Percentiles rank a stretch among this genome's conserved stretches.
Conservation (phyloP, 208 protist genomes). For the Naegleria fowleri region DNA sequence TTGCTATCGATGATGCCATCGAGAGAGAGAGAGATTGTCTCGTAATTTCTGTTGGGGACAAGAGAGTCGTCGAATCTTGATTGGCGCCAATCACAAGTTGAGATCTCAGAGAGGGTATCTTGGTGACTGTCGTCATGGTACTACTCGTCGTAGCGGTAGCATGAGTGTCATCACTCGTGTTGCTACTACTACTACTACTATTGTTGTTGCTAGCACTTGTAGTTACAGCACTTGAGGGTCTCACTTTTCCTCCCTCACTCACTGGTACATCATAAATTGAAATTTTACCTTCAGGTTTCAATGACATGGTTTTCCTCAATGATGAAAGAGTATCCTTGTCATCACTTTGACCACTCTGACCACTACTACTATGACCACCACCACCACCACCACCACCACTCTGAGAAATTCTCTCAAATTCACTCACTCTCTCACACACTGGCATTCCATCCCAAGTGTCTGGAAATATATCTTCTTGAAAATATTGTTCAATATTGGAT, state of each 20-base stretch:
- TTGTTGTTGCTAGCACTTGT: not conserved
- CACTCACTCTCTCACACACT: not conserved
- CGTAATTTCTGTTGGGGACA: not conserved
- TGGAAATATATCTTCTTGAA: slow-evolving; percentile 70
- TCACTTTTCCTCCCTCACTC: not conserved
- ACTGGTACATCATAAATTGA: slow-evolving; percentile 19
- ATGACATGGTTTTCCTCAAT: not conserved
- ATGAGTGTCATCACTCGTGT: not conserved
- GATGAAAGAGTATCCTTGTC: not conserved
- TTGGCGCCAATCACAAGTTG: too few species aligned
- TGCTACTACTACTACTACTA: not conserved
- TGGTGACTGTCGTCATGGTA: not conserved
- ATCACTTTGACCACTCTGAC: not conserved
- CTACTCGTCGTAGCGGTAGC: not conserved
- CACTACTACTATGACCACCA: not conserved
- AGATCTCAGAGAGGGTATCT: too few species aligned
- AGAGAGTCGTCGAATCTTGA: not conserved
- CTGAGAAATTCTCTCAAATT: not conserved
- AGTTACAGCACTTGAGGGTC: not conserved
- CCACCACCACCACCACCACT: not conserved
- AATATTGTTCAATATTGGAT: slow-evolving; percentile 32
- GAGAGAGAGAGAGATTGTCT: not conserved
- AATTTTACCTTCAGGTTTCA: slow-evolving; percentile 14
- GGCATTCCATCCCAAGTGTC: slow-evolving; percentile 56
- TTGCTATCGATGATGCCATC: not conserved